phyloP scores from a whole-genome alignment of 768 basidiomycete genomes.

The Phanerodontia chrysosporium region DNA sequence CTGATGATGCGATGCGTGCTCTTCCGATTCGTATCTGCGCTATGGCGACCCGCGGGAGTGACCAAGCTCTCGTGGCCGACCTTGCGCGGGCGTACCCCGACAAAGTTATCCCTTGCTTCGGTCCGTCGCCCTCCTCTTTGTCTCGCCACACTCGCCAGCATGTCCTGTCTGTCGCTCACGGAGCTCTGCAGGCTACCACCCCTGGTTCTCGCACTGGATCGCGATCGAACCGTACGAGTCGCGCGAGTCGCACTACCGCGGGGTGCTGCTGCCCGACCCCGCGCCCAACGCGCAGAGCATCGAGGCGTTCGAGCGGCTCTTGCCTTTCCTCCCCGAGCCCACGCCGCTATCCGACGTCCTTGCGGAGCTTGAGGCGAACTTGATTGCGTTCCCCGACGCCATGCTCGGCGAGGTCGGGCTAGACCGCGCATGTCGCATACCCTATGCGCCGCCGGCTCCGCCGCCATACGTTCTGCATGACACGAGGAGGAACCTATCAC shows the following conservation, averaged over 20 bases:
- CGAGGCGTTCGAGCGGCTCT: conserved; percentile 49
- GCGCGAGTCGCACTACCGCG: conserved; percentile 73
- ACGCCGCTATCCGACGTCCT: conserved; percentile 56
- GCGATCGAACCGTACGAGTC: conserved; percentile 37
- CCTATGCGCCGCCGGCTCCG: conserved; percentile 45
- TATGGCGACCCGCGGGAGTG: conserved; percentile 67
- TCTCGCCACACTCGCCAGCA: conserved; percentile 3
- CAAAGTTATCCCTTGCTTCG: conserved; percentile 85
- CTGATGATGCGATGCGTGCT: conserved; percentile 43
- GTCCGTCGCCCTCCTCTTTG: conserved; percentile 38
- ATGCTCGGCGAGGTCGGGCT: conserved; percentile 95
- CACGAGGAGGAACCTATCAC: conserved; percentile 55
- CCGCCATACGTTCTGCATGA: conserved; percentile 16
- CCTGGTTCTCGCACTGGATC: conserved; percentile 88
- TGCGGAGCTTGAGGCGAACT: conserved; percentile 51
- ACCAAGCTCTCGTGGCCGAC: conserved; percentile 68
- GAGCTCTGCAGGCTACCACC: conserved; percentile 69
- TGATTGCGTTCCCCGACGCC: conserved; percentile 58
- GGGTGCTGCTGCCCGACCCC: conserved; percentile 51
- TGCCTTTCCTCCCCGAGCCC: conserved; percentile 71
- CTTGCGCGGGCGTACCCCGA: conserved; percentile 58
- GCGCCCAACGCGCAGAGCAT: conserved; percentile 21
- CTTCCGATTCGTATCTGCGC: conserved; percentile 71
- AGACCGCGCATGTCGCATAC: conserved; percentile 76
- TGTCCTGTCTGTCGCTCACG: not conserved